Base-by-base conservation (phyloP, 352 stramenopile genomes). In the Globisporangium paddicum region DNA sequence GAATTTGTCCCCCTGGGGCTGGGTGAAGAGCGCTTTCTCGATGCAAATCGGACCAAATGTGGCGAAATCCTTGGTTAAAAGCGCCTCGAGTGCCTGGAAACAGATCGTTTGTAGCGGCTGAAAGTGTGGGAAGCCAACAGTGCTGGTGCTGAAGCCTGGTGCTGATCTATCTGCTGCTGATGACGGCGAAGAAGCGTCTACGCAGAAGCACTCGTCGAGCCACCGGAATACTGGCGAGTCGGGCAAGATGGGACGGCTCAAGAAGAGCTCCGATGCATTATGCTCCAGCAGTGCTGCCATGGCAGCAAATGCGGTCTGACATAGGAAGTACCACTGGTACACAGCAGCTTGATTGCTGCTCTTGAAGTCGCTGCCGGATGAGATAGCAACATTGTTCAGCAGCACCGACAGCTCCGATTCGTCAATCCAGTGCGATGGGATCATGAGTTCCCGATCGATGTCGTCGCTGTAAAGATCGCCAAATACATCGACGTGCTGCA, bases 121-220 rank as follows among this genome's bases (percentile, higher is more conserved):
- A 14, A 89, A 76, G 34, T 87, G 69, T 2, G 57, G n/a, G 16
- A 75, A 69, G 1, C 11, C 37, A 3, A 10, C 6, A 9, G 11
- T 49, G 50, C 16, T 9, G 59, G 21, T 45, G 60, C 46, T 48
- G 38, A 35, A 16, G 16, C 2, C 28, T 5, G 4, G 16, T 21
- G 21, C 19, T 26, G n/a, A 26, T 26, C 16, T 40, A 28, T 30
- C 19, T 10, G 23, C 5, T 11, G 16, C 9, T 21, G 25, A 14
- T 10, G 42, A n/a, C n/a, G n/a, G n/a, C n/a, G n/a, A n/a, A 1
- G 23, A 21, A 7, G 48, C 35, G 2, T 86, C 71, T 0, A 87
- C 59, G 9, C 68, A 68, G 19, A 87, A 87, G 52, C 77, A 87
- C 21, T 86, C 69, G 26, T 90, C 81, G 2, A 90, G 48, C 78